These are phyloP conservation scores for Fusarium cicatricum DNA, from an alignment of 2,329 filamentous ascomycete genomes.

Conservation along the genomic window DNA sequence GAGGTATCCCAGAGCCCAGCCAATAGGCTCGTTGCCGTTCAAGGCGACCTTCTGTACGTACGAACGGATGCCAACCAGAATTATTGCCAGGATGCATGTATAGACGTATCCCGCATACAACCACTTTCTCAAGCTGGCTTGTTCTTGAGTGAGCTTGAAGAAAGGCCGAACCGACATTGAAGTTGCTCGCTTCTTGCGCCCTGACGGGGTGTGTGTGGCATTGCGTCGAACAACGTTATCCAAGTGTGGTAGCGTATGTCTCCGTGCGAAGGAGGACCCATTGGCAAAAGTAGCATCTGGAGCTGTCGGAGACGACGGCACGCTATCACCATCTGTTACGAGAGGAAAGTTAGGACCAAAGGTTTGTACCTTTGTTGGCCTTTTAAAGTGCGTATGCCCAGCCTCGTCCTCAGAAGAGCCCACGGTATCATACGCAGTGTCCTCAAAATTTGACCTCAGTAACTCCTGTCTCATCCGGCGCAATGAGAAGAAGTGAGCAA, in stretches of 20 bases:
- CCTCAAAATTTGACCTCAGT: slow-evolving; percentile 44
- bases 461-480: slow-evolving; percentile 55
- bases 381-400: slow-evolving; percentile 22
- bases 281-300: slow-evolving; percentile 29
- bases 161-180: slow-evolving; percentile 75
- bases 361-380: slow-evolving; percentile 43
- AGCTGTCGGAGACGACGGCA: slow-evolving; percentile 29
- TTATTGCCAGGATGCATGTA: slow-evolving; percentile 67
- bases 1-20: slow-evolving; percentile 91
- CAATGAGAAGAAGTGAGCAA: slow-evolving; percentile 54
- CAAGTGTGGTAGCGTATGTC: slow-evolving; percentile 63
- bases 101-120: slow-evolving; percentile 85
- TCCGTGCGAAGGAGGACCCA: slow-evolving; percentile 42
- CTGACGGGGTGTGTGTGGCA: slow-evolving; percentile 66
- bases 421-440: slow-evolving; percentile 44
- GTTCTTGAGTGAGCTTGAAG: slow-evolving; percentile 78
- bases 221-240: slow-evolving; percentile 48
- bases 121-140: slow-evolving; percentile 83
- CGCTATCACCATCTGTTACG: slow-evolving; percentile 19
- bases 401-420: slow-evolving; percentile 47
- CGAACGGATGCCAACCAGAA: slow-evolving; percentile 74
- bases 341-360: slow-evolving; percentile 34
- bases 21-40: slow-evolving; percentile 78
- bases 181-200: slow-evolving; percentile 70
- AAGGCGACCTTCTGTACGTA: slow-evolving; percentile 76